phyloP scores from a whole-genome alignment of 1,284 basidiomycete genomes.

The Albatrellus sp. region DNA sequence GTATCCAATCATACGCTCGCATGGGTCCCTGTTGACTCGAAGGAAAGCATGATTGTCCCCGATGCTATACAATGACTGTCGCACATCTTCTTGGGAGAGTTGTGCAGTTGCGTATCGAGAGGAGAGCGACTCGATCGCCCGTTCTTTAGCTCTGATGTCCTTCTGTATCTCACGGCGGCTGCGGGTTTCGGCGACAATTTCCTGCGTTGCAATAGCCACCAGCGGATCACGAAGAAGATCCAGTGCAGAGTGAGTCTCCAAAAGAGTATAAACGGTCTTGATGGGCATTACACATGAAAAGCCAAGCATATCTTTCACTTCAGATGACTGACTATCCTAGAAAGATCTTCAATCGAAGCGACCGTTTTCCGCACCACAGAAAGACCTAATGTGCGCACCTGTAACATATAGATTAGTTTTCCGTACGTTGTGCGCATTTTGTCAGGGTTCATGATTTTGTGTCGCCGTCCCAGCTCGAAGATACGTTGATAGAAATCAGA shows the following conservation, averaged over 20 bases:
- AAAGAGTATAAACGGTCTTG: conserved; percentile 52
- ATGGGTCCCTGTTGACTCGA: conserved; percentile 70
- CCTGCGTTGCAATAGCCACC: conserved; percentile 59
- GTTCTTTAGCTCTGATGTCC: conserved; percentile 71
- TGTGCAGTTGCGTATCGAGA: conserved; percentile 43
- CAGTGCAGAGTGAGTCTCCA: conserved; percentile 50
- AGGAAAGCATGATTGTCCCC: conserved; percentile 79
- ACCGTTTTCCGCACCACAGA: background rate
- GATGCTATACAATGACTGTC: conserved; percentile 72
- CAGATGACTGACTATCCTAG: conserved; percentile 67
- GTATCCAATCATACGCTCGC: conserved; percentile 66
- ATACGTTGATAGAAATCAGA: conserved; percentile 64
- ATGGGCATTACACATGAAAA: conserved; percentile 69
- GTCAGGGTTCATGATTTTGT: conserved; percentile 81
- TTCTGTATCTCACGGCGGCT: conserved; percentile 62
- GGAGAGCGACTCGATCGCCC: conserved; percentile 63
- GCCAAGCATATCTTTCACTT: conserved; percentile 62
- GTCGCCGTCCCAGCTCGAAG: conserved; percentile 69
- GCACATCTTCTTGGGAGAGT: conserved; percentile 47
- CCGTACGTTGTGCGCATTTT: conserved; percentile 81
- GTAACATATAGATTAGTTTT: conserved; percentile 70
- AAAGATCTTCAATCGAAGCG: conserved; percentile 3
- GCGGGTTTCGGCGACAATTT: conserved; percentile 63
- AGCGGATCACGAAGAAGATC: conserved; percentile 65
- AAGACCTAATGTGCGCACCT: conserved; percentile 29